These are phyloP conservation scores for Trifolium pratense DNA, from an alignment of 306 rosid species.

Conservation along the genomic window DNA sequence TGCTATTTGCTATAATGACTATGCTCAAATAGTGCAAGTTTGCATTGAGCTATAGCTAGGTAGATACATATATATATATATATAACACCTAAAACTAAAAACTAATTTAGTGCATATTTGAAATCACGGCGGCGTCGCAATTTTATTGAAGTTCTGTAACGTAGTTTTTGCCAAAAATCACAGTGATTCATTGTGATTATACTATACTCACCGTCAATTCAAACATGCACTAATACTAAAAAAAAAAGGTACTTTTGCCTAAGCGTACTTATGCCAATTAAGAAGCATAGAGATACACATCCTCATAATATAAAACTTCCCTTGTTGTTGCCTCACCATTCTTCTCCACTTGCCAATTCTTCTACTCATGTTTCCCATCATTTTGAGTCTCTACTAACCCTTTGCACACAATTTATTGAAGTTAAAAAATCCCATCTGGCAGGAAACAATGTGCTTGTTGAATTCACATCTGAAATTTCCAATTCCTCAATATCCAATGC, in stretches of 20 bases:
- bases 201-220: no score
- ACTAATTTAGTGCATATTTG: neutral
- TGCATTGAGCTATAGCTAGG: conserved; percentile 31
- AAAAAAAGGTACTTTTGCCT: conserved; percentile 33
- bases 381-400: conserved; percentile 8
- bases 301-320: conserved; percentile 79
- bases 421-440: conserved; percentile 37
- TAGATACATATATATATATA: neutral
- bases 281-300: conserved; percentile 86
- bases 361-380: conserved; percentile 48
- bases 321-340: conserved; percentile 71
- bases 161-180: no score
- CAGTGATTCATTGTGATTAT: no score
- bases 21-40: conserved; percentile 7
- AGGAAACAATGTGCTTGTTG: neutral
- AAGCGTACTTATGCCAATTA: conserved; percentile 69
- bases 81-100: conserved; percentile 27
- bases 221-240: conserved; percentile 2
- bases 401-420: conserved; percentile 45
- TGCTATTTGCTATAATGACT: conserved; percentile 15
- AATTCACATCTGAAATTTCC: neutral
- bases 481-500: neutral
- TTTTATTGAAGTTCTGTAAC: no score
- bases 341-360: conserved; percentile 74
- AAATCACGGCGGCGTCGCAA: no score